A percentile compares a stretch with the other conserved stretches of the same genome.
Conservation (phyloP, 2,329 filamentous ascomycete species). For the Curvularia lunata region DNA sequence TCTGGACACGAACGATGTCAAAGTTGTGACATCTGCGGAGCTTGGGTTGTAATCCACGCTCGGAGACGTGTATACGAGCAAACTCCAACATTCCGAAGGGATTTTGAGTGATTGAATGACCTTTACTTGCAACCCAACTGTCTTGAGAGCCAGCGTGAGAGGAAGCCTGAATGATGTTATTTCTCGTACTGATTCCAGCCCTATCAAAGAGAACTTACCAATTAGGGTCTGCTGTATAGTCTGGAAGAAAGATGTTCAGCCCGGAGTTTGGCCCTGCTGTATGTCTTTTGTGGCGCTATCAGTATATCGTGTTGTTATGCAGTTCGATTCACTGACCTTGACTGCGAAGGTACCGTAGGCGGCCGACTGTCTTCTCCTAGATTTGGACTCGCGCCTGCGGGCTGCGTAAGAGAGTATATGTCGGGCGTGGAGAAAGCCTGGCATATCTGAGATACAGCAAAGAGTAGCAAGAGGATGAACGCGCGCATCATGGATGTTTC, state of each 20-base stretch:
- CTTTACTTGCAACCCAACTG: constrained; percentile 12
- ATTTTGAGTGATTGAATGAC: constrained; percentile 10
- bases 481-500: constrained; percentile 10
- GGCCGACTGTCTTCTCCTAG: constrained; percentile 4
- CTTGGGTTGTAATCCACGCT: constrained; percentile 14
- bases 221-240: constrained; percentile 11
- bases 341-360: constrained; percentile 11
- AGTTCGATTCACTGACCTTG: constrained; percentile 1
- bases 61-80: constrained; percentile 13
- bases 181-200: no score
- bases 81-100: constrained; percentile 10
- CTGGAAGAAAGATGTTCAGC: constrained; percentile 11
- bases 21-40: constrained; percentile 4
- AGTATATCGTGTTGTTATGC: background rate
- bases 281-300: background rate
- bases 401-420: constrained; percentile 11
- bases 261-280: constrained; percentile 9
- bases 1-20: constrained; percentile 11
- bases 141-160: constrained; percentile 10
- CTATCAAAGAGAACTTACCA: background rate
- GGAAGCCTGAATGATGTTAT: constrained; percentile 8
- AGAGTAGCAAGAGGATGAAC: constrained; percentile 8
- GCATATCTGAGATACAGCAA: constrained; percentile 10
- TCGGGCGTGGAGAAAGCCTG: constrained; percentile 13
- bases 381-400: constrained; percentile 1